These are phyloP conservation scores for Cyclocybe cylindracea DNA, from an alignment of 768 basidiomycete genomes.

Conservation along the genomic window DNA sequence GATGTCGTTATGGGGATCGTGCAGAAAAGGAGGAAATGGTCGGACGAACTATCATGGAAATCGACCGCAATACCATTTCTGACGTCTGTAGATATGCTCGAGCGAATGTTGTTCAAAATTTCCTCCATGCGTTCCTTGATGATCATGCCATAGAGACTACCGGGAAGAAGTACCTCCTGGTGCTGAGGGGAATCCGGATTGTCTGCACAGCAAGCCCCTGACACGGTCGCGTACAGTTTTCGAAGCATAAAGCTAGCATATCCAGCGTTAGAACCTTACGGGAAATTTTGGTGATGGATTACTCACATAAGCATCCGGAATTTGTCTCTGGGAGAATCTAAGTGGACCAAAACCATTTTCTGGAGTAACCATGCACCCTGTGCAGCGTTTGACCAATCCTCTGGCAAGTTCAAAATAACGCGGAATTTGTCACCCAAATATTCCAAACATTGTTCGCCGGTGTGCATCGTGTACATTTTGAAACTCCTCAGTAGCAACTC, in stretches of 20 bases:
- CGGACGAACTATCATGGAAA: constrained; percentile 78
- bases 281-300: neutral
- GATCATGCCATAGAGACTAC: constrained; percentile 92
- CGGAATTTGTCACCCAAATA: constrained; percentile 97
- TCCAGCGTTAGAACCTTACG: neutral
- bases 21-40: constrained; percentile 1
- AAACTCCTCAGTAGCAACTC: constrained; percentile 93
- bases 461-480: constrained; percentile 88
- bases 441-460: constrained; percentile 88
- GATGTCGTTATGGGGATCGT: neutral
- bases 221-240: constrained; percentile 90
- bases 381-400: constrained; percentile 86
- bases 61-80: constrained; percentile 80
- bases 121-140: constrained; percentile 98
- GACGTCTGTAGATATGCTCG: constrained; percentile 71
- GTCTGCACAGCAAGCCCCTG: constrained; percentile 86
- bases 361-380: constrained; percentile 83
- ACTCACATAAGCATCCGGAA: constrained; percentile 92
- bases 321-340: constrained; percentile 87
- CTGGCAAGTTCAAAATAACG: constrained; percentile 85
- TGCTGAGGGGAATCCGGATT: constrained; percentile 99
- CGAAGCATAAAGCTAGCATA: constrained; percentile 88
- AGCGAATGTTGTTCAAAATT: constrained; percentile 70
- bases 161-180: constrained; percentile 95
- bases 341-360: constrained; percentile 88